Percentiles rank a stretch among this genome's conserved stretches.
phyloP scores from a whole-genome alignment of 352 stramenopile species.

The Globisporangium recalcitrans region DNA sequence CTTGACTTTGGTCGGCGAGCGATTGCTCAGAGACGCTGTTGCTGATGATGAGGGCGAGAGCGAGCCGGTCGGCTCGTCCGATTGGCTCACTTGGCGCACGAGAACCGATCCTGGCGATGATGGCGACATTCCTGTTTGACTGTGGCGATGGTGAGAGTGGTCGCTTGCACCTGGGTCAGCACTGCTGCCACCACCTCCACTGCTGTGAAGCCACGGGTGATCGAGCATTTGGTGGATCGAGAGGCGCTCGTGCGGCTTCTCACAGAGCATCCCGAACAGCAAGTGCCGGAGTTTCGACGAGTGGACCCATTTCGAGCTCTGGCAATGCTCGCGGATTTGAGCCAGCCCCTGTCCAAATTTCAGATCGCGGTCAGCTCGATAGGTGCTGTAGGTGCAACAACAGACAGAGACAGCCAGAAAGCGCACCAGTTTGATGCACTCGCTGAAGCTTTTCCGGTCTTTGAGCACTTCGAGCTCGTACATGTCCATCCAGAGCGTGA shows the following conservation, averaged over 20 bases:
- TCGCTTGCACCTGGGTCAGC: neutral
- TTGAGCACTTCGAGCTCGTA: conserved; percentile 77
- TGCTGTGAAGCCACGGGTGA: conserved; percentile 40
- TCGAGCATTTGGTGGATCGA: conserved; percentile 42
- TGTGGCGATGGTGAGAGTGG: neutral
- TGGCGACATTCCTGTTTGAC: neutral
- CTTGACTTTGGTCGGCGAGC: conserved; percentile 10
- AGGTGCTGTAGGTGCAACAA: too few relatives aligned
- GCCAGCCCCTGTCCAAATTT: conserved; percentile 23
- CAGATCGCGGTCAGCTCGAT: neutral
- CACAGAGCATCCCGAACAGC: conserved; percentile 37
- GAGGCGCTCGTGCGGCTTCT: conserved; percentile 31
- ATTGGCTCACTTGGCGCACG: conserved; percentile 7
- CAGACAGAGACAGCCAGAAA: too few relatives aligned
- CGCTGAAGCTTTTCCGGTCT: conserved; percentile 44
- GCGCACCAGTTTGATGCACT: conserved; percentile 28
- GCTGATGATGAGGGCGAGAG: neutral
- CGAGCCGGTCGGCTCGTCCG: neutral
- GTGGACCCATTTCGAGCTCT: conserved; percentile 38
- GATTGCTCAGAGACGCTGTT: neutral
- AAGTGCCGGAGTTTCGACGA: conserved; percentile 37
- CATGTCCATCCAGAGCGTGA: conserved; percentile 80
- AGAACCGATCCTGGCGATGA: conserved; percentile 2
- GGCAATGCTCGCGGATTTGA: conserved; percentile 27
- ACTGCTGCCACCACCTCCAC: neutral